Conservation (phyloP, 345 rosid genomes). For the Noccaea caerulescens region DNA sequence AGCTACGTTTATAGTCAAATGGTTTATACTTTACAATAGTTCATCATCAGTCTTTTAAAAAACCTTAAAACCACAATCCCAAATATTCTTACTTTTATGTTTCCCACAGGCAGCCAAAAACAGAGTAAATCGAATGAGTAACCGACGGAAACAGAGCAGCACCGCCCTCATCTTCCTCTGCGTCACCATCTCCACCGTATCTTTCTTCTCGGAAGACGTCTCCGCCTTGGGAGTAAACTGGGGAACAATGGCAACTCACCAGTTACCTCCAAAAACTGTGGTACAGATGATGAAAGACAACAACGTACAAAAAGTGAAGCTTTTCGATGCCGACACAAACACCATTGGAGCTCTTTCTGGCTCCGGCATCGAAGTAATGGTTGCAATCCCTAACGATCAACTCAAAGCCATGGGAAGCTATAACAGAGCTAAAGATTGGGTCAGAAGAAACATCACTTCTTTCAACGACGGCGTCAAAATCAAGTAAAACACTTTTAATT, state of each 20-base stretch:
- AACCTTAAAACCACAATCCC: neutral
- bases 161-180: constrained; percentile 16
- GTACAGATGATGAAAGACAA: constrained; percentile 80
- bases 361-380: constrained; percentile 82
- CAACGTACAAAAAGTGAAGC: constrained; percentile 81
- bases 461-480: constrained; percentile 74
- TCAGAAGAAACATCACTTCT: constrained; percentile 62
- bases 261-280: constrained; percentile 67
- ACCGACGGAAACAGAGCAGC: constrained; percentile 1
- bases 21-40: too few species aligned
- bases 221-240: constrained; percentile 76
- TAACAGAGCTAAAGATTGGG: constrained; percentile 69
- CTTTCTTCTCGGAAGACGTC: constrained; percentile 16
- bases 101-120: constrained; percentile 4
- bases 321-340: constrained; percentile 70
- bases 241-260: constrained; percentile 81
- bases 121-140: constrained; percentile 32
- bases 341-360: constrained; percentile 82
- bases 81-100: neutral
- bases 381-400: constrained; percentile 88
- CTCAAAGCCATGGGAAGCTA: constrained; percentile 63
- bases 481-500: constrained; percentile 50
- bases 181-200: constrained; percentile 19
- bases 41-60: too few species aligned
- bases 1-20: too few species aligned